phyloP scores from a whole-genome alignment of 148 eudicot genomes.

The Chenopodium album region DNA sequence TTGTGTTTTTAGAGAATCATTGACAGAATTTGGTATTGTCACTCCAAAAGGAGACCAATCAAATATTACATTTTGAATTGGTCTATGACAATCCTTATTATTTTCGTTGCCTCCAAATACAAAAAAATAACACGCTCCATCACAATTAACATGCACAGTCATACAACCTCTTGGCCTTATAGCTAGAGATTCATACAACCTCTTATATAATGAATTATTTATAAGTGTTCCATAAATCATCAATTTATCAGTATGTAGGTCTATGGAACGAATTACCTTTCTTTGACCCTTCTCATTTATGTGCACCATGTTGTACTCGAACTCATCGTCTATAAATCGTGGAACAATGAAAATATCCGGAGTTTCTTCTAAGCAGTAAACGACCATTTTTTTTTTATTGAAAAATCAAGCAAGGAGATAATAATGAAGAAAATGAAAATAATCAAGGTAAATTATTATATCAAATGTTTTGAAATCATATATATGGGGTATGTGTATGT shows the following conservation, averaged over 20 bases:
- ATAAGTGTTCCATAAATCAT: slow-evolving; percentile 19
- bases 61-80: slow-evolving; percentile 19
- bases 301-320: slow-evolving; percentile 6
- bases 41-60: slow-evolving; percentile 23
- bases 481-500: no score
- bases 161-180: background rate
- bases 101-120: background rate
- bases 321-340: background rate
- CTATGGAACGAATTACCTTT: background rate
- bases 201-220: background rate
- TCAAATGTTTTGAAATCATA: no score
- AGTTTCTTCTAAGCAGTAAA: slow-evolving; percentile 14
- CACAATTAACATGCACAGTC: slow-evolving; percentile 18
- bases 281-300: background rate
- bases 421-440: no score
- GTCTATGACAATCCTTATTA: background rate
- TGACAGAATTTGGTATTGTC: slow-evolving; percentile 1
- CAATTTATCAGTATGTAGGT: slow-evolving; percentile 11
- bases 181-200: slow-evolving; percentile 2
- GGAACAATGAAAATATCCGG: slow-evolving; percentile 7
- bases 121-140: slow-evolving; percentile 18
- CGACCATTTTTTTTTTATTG: background rate
- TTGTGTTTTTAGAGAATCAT: background rate
- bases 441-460: no score
- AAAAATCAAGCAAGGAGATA: no score